Percentiles rank a stretch among this genome's conserved stretches.
Evolutionary conservation across 345 rosid species (phyloP).

Genomic region (Durio zibethinus): DNA sequence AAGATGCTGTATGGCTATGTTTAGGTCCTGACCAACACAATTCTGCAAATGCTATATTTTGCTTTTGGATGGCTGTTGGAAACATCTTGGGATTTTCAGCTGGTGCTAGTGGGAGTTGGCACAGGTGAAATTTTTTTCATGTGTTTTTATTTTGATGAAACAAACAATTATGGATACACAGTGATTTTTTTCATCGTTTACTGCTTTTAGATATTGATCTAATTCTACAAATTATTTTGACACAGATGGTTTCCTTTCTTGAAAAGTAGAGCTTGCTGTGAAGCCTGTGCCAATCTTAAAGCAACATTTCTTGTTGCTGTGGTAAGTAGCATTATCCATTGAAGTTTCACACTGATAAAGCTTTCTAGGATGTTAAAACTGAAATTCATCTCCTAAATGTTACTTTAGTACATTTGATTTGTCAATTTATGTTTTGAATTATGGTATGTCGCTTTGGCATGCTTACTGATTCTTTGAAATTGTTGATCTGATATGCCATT

Average conservation of each 20-base stretch:
- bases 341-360: background rate
- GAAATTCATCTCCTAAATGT: background rate
- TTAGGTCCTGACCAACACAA: slow-evolving; percentile 93
- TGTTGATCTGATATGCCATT: background rate
- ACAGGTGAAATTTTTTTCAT: slow-evolving; percentile 52
- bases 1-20: slow-evolving; percentile 15
- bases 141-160: slow-evolving; percentile 13
- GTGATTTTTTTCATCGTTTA: background rate
- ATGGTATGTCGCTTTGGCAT: background rate
- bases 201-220: background rate
- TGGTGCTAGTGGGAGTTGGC: slow-evolving; percentile 92
- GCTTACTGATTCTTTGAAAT: background rate
- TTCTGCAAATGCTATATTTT: slow-evolving; percentile 89
- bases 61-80: slow-evolving; percentile 98
- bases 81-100: slow-evolving; percentile 96
- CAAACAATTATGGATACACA: background rate
- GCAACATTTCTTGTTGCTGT: slow-evolving; percentile 96
- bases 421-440: background rate
- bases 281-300: slow-evolving; percentile 94
- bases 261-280: slow-evolving; percentile 85
- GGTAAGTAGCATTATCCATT: slow-evolving; percentile 43
- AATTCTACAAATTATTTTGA: slow-evolving; percentile 21
- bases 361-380: background rate
- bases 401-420: background rate
- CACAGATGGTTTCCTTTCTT: slow-evolving; percentile 98